Evolutionary conservation across 2,329 filamentous ascomycete species (phyloP).

Genomic region (Colletotrichum australisinense): DNA sequence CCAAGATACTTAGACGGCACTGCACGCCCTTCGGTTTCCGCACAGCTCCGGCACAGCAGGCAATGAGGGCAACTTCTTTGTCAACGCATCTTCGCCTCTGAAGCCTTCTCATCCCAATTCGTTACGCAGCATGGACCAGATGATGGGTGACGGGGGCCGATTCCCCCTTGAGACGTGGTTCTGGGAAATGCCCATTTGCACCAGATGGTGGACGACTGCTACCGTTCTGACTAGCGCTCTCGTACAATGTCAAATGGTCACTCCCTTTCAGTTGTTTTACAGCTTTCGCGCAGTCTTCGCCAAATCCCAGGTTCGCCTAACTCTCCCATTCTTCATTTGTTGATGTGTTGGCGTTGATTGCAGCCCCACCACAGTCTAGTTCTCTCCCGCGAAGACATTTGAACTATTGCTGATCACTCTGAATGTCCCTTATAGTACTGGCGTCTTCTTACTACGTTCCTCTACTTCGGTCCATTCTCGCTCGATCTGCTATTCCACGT

Average conservation of each 20-base stretch:
- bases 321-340: conserved; percentile 7
- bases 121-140: conserved; percentile 61
- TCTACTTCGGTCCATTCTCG: conserved; percentile 95
- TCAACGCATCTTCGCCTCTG: not conserved
- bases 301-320: conserved; percentile 81
- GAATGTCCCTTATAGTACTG: conserved; percentile 77
- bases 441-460: conserved; percentile 94
- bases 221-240: conserved; percentile 88
- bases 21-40: not conserved
- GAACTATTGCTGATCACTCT: conserved; percentile 27
- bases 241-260: conserved; percentile 93
- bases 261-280: conserved; percentile 96
- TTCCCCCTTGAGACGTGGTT: conserved; percentile 97
- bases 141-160: conserved; percentile 68
- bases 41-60: not conserved
- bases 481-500: conserved; percentile 97
- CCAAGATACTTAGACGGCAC: not conserved
- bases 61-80: conserved; percentile 6
- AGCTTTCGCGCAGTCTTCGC: conserved; percentile 92
- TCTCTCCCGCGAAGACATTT: not conserved
- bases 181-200: conserved; percentile 97
- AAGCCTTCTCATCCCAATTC: conserved; percentile 1
- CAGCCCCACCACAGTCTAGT: not conserved
- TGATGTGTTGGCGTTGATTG: not conserved
- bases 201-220: conserved; percentile 95